A percentile compares a stretch with the other conserved stretches of the same genome.
Conservation (phyloP, 768 basidiomycete genomes). For the Amanita phalloides region DNA sequence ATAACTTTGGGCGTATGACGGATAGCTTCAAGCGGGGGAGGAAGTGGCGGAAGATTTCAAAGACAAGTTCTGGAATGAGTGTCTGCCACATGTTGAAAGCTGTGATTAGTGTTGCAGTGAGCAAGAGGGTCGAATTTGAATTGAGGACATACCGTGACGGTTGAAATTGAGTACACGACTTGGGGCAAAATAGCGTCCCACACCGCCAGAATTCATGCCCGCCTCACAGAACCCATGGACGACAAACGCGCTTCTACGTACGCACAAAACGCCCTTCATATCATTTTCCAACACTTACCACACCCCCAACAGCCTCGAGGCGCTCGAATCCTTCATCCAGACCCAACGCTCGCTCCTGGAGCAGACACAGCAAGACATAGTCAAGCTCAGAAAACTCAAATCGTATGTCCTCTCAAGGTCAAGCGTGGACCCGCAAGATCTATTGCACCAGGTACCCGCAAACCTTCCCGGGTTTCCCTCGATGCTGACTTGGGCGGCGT, state of each 20-base stretch:
- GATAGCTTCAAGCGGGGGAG: neutral
- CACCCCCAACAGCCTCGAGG: slow-evolving; percentile 36
- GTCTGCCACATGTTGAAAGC: neutral
- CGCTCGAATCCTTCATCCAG: slow-evolving; percentile 56
- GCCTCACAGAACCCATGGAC: slow-evolving; percentile 19
- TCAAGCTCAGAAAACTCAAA: slow-evolving; percentile 36
- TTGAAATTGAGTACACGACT: too few species aligned
- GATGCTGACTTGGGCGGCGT: neutral
- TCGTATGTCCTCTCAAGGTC: slow-evolving; percentile 20
- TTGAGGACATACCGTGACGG: too few species aligned
- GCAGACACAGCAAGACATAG: slow-evolving; percentile 54
- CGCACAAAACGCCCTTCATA: slow-evolving; percentile 7
- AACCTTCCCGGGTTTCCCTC: neutral
- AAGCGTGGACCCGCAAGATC: slow-evolving; percentile 22
- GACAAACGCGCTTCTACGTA: slow-evolving; percentile 27
- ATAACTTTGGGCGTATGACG: neutral
- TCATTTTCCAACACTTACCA: neutral
- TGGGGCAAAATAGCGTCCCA: too few species aligned
- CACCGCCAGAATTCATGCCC: neutral
- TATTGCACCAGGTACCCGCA: neutral
- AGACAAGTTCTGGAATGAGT: neutral
- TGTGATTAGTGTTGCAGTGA: neutral
- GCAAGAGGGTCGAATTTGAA: neutral
- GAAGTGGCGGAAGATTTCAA: neutral
- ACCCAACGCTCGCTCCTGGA: slow-evolving; percentile 49